Evolutionary conservation across 202 grass and related monocot genomes (phyloP), one percentile per base, ranked within the genome.

Genomic region (Musa balbisiana): DNA sequence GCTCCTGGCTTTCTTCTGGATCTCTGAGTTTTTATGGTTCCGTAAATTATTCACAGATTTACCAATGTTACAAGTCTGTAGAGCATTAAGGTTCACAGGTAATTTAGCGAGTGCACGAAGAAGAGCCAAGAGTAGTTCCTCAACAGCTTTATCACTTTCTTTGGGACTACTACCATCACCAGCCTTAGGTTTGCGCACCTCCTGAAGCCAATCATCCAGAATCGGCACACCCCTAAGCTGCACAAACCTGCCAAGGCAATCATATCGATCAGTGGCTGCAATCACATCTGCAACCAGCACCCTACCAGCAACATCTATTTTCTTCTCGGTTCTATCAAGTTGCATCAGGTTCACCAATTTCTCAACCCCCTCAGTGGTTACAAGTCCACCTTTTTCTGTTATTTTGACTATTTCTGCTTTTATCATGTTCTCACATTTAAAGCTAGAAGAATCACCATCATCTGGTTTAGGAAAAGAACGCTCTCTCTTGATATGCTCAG

Each of bases 11-110:
- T 89, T 92, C 69, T 84, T 92, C 73, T 92, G 90, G 75, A 92
- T 89, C 21, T 92, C 90, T 1, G 67, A 16, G 77, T 87, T 87
- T 73, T 89, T 92, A 78, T 92, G 82, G 24, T 73, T 69, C 26
- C 90, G 84, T 51, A 92, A 68, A 78, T 92, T 81, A 72, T 92
- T 92, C 15, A 92, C 90, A 62, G 90, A 92, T 81, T 92, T 92
- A 63, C 90, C 90, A 76, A 92, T 89, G 58, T 85, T 89, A 71
- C 87, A 89, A 60, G 84, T 87, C 81, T 87, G 84, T 54, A 92
- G 71, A 49, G 90, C 90, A 85, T 55, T 85, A 52, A 92, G 84
- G 80, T 87, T 89, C 58, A 92, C 87, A 81, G 90, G 90, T 62
- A 92, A 81, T 81, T 85, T 92, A 12, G 85, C 82, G 53, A 92